Percentiles rank a stretch among this genome's conserved stretches.
phyloP scores from a whole-genome alignment of 2,329 filamentous ascomycete genomes.

The Coleophoma eucalyptorum region DNA sequence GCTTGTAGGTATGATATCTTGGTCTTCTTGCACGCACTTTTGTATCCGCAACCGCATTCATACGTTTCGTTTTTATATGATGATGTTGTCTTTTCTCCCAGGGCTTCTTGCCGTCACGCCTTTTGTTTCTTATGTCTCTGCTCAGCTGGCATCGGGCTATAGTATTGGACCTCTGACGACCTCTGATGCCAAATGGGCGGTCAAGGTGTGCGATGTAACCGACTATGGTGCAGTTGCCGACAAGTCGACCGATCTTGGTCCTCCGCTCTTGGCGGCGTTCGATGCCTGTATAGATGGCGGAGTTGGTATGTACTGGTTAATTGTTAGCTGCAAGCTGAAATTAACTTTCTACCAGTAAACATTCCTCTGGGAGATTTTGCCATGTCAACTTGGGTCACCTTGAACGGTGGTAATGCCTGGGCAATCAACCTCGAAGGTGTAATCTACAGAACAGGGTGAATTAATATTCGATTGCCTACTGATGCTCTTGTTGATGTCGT shows the following conservation, averaged over 20 bases:
- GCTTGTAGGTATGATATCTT: too few species aligned
- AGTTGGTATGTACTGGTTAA: slow-evolving; percentile 14
- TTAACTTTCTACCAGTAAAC: background rate
- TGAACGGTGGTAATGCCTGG: slow-evolving; percentile 42
- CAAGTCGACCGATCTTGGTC: slow-evolving; percentile 38
- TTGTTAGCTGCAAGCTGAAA: background rate
- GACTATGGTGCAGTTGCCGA: slow-evolving; percentile 41
- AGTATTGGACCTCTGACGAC: slow-evolving; percentile 15
- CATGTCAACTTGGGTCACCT: slow-evolving; percentile 43
- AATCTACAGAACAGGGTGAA: slow-evolving; percentile 44
- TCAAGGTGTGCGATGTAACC: slow-evolving; percentile 36
- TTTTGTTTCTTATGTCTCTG: too few species aligned
- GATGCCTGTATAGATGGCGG: slow-evolving; percentile 38
- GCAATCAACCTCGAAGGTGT: slow-evolving; percentile 50
- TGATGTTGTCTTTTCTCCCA: too few species aligned
- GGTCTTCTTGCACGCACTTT: too few species aligned
- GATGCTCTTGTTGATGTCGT: background rate
- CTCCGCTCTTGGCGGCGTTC: slow-evolving; percentile 36
- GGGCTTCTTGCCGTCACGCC: too few species aligned
- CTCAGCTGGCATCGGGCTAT: too few species aligned
- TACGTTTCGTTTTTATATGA: too few species aligned
- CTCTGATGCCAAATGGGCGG: slow-evolving; percentile 11
- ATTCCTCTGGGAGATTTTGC: slow-evolving; percentile 32
- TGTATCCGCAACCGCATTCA: too few species aligned
- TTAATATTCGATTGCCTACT: slow-evolving; percentile 6